Percentiles rank a stretch among this genome's conserved stretches.
phyloP scores from a whole-genome alignment of 1,139 yeast genomes.

The Geotrichum bryndzae region DNA sequence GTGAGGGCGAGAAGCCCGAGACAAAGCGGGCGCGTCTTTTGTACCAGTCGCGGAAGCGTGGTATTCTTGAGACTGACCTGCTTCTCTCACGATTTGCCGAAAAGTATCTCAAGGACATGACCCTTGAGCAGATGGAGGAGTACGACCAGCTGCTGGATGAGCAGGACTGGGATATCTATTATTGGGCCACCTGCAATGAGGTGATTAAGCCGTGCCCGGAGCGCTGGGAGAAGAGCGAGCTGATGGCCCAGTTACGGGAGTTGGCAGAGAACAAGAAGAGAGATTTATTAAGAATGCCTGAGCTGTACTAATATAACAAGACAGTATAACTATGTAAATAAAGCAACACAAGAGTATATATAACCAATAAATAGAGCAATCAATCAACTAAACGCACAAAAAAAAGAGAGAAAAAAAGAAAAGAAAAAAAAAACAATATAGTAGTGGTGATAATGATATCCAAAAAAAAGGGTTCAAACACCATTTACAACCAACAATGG shows the following conservation, averaged over 20 bases:
- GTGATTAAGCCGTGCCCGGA: constrained; percentile 82
- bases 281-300: constrained; percentile 84
- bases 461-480: neutral
- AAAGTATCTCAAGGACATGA: constrained; percentile 54
- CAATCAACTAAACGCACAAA: neutral
- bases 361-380: neutral
- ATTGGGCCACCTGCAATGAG: constrained; percentile 89
- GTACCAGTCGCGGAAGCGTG: constrained; percentile 92
- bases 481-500: neutral
- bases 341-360: neutral
- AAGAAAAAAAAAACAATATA: neutral
- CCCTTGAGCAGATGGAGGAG: constrained; percentile 68
- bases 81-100: constrained; percentile 81
- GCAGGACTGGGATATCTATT: constrained; percentile 96
- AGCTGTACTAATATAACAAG: constrained; percentile 31
- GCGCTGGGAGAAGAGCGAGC: constrained; percentile 63
- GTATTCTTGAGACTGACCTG: constrained; percentile 88
- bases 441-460: neutral
- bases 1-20: constrained; percentile 69
- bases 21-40: constrained; percentile 77
- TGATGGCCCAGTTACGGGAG: constrained; percentile 63
- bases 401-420: neutral
- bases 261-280: constrained; percentile 67
- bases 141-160: constrained; percentile 83
- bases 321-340: neutral